Base-by-base conservation (phyloP, 1,139 yeast species). In the Ashbya aceris region DNA sequence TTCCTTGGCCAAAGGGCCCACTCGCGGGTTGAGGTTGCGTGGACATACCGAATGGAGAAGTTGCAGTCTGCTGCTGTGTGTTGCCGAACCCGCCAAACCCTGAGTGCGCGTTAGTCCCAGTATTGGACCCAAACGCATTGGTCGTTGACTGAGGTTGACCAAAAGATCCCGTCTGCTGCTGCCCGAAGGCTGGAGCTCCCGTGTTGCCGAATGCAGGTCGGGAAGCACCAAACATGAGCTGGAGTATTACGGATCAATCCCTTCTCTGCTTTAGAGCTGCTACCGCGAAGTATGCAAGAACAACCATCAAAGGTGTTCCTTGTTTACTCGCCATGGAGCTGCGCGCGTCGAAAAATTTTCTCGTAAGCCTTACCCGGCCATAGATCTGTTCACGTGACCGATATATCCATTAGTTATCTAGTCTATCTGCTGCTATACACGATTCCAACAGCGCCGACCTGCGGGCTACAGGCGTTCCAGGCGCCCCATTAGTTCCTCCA, bases 71-170 rank as follows among this genome's bases (percentile, higher is more conserved):
- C 27, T 14, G 37, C 8, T 56, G 48, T 44, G 53, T 48, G 40
- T 48, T 56, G 13, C 81, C 82, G 61, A 78, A 78, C 27, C 82
- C 82, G 32, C 83, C 83, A 54, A 77, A 77, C 12, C 83, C 83
- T 27, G 79, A 70, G 12, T 62, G 60, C 8, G 64, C 55, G 43
- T 55, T 56, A 39, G 45, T 46, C 34, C 52, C 43, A 27, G 48
- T 33, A 33, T 38, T 42, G 40, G 45, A 36, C 27, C 45, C 50
- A 33, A 47, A 48, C 20, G 33, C 36, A 33, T 30, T 40, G 11
- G 42, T 39, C 26, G 46, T 33, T 10, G 40, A 33, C n/a, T 41
- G 28, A 23, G 44, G 37, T 23, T 47, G 44, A 13, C 67, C 67
- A 51, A 69, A 69, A n/a, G 43, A 30, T 30, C 37, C 33, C 50